Evolutionary conservation across 2,329 filamentous ascomycete species (phyloP).

Genomic region (Trichoderma harzianum): DNA sequence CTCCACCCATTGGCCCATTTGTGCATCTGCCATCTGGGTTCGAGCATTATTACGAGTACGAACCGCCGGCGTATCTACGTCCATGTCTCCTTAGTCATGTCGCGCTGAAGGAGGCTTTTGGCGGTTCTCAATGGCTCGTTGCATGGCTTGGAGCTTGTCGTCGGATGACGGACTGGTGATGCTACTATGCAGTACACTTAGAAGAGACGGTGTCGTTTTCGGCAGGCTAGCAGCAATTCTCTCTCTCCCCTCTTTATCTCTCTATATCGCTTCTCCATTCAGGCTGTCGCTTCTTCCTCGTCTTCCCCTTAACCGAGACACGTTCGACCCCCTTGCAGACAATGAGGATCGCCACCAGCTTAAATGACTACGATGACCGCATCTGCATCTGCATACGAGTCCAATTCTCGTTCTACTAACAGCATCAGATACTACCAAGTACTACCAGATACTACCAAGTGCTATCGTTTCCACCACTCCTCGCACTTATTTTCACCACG

Average conservation of each 20-base stretch:
- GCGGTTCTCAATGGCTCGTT: background rate
- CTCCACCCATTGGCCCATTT: background rate
- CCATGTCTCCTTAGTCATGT: background rate
- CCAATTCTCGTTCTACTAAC: background rate
- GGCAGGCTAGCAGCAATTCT: background rate
- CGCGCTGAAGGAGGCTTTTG: background rate
- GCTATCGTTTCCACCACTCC: background rate
- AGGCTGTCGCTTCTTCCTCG: background rate
- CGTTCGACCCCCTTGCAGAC: background rate
- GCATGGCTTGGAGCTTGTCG: background rate
- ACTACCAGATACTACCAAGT: background rate
- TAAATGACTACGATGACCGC: background rate
- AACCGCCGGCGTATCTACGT: background rate
- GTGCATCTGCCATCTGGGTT: background rate
- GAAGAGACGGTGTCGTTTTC: background rate
- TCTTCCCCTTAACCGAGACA: background rate
- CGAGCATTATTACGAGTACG: background rate
- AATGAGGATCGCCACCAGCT: constrained; percentile 1
- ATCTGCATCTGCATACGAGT: background rate
- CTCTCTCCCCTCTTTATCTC: background rate
- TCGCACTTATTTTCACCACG: background rate
- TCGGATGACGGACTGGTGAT: background rate
- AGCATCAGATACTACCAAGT: background rate
- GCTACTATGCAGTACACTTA: background rate
- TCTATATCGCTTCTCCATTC: background rate